Evolutionary conservation across 2,329 filamentous ascomycete species (phyloP).

Genomic region (Colletotrichum spinosum): DNA sequence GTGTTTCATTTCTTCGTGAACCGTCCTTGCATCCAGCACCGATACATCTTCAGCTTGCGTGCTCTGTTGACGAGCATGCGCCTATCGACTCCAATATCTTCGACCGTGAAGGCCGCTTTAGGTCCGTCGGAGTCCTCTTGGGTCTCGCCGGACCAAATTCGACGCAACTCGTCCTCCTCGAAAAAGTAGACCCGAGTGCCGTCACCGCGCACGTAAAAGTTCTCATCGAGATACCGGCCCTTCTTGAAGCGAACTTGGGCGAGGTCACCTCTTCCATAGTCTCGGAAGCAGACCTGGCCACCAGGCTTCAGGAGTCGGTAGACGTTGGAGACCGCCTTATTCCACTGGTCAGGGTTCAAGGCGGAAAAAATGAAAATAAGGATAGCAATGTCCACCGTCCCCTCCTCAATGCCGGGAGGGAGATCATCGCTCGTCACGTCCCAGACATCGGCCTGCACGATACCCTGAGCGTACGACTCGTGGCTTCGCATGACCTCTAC

Average conservation of each 20-base stretch:
- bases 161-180: constrained; percentile 82
- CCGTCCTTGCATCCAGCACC: constrained; percentile 92
- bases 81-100: constrained; percentile 86
- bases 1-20: constrained; percentile 75
- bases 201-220: constrained; percentile 96
- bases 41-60: constrained; percentile 95
- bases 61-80: constrained; percentile 93
- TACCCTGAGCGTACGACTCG: constrained; percentile 76
- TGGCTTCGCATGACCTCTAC: constrained; percentile 91
- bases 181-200: constrained; percentile 99
- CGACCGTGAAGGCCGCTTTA: constrained; percentile 71
- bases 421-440: constrained; percentile 81
- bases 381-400: constrained; percentile 89
- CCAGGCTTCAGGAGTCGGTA: constrained; percentile 88
- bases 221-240: constrained; percentile 92
- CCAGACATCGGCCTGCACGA: constrained; percentile 94
- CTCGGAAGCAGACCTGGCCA: constrained; percentile 93
- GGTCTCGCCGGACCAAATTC: constrained; percentile 76
- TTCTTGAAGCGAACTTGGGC: constrained; percentile 98
- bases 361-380: constrained; percentile 99
- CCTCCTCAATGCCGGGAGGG: constrained; percentile 80
- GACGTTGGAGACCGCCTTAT: constrained; percentile 83
- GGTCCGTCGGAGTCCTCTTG: constrained; percentile 44
- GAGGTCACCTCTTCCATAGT: constrained; percentile 95
- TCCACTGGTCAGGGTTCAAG: constrained; percentile 86